Conservation (phyloP, 768 basidiomycete genomes). For the Trametes gibbosa region DNA sequence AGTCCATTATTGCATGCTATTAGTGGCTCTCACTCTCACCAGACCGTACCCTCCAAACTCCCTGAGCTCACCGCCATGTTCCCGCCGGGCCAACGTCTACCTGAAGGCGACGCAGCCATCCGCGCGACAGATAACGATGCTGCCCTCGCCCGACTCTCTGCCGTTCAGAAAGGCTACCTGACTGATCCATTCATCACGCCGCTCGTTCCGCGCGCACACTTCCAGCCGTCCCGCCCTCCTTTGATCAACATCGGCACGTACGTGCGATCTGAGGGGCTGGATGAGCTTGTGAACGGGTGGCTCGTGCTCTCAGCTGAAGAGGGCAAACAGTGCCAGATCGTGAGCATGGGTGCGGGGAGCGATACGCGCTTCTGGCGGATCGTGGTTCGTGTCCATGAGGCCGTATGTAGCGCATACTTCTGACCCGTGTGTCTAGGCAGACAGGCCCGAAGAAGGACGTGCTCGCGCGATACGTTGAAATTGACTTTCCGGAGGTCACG, state of each 20-base stretch:
- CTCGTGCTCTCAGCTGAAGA: constrained; percentile 43
- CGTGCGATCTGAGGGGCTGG: constrained; percentile 78
- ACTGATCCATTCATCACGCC: constrained; percentile 67
- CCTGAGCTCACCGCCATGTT: constrained; percentile 15
- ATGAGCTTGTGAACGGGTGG: constrained; percentile 69
- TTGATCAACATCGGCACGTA: constrained; percentile 96
- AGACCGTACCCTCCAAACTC: too few species aligned
- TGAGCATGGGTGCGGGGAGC: constrained; percentile 94
- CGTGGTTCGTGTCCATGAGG: constrained; percentile 50
- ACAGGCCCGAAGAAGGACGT: constrained; percentile 49
- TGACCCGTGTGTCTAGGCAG: constrained; percentile 36
- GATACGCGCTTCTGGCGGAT: constrained; percentile 95
- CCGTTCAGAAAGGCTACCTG: constrained; percentile 77
- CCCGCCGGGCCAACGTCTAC: constrained; percentile 11
- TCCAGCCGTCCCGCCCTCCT: constrained; percentile 65
- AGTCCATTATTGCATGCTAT: too few species aligned
- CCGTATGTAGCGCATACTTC: background rate
- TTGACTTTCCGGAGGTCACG: constrained; percentile 89
- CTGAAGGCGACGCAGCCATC: constrained; percentile 58
- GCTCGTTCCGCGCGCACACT: constrained; percentile 63
- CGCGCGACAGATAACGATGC: constrained; percentile 84
- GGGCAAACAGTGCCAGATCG: constrained; percentile 69
- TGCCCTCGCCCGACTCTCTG: constrained; percentile 81
- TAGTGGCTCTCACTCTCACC: background rate
- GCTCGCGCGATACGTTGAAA: constrained; percentile 71